A percentile compares a stretch with the other conserved stretches of the same genome.
These are phyloP conservation scores for Nadsonia starkeyi-henricii DNA, from an alignment of 1,139 yeast species.

Conservation along the genomic window DNA sequence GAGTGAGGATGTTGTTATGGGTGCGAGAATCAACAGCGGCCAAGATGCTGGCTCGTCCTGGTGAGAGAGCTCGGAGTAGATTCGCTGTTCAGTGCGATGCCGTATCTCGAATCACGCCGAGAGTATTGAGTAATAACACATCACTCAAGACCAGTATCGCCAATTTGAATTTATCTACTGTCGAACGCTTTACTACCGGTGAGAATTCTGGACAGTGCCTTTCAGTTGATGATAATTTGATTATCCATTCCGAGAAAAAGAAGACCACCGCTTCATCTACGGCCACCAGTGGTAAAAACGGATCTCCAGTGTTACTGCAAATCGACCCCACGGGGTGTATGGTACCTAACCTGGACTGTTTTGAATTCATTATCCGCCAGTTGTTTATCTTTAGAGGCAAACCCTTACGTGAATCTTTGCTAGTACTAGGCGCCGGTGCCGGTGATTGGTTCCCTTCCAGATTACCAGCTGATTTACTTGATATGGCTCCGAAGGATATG, in stretches of 20 bases:
- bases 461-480: conserved; percentile 29
- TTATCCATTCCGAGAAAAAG: not conserved
- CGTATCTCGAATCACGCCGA: conserved; percentile 16
- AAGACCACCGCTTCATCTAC: conserved; percentile 1
- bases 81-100: conserved; percentile 49
- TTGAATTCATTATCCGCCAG: conserved; percentile 56
- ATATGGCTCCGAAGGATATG: conserved; percentile 36
- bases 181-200: conserved; percentile 1
- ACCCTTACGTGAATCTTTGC: conserved; percentile 35
- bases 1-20: conserved; percentile 57
- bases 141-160: not conserved
- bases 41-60: conserved; percentile 43
- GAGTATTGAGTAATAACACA: not conserved
- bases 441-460: conserved; percentile 37
- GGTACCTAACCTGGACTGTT: conserved; percentile 33
- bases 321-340: conserved; percentile 17
- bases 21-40: conserved; percentile 44
- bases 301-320: conserved; percentile 15
- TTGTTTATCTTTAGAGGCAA: conserved; percentile 42
- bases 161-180: conserved; percentile 2
- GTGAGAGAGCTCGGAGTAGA: conserved; percentile 36
- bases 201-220: conserved; percentile 2
- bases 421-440: conserved; percentile 72
- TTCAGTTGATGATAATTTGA: not conserved
- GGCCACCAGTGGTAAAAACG: not conserved